A percentile compares a stretch with the other conserved stretches of the same genome.
phyloP scores from a whole-genome alignment of 768 basidiomycete genomes.

The Paxillus ammoniavirescens region DNA sequence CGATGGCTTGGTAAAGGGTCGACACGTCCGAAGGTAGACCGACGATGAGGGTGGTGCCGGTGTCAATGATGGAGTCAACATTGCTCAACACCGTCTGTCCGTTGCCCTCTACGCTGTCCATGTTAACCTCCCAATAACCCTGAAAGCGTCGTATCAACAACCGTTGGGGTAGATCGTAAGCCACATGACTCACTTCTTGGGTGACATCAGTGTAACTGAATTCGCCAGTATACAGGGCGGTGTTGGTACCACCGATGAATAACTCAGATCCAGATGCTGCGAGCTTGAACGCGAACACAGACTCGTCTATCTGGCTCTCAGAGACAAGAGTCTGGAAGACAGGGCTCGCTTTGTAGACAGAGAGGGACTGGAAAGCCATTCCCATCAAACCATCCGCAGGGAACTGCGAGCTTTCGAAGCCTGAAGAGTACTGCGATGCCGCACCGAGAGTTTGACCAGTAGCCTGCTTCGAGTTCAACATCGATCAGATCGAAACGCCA shows the following conservation, averaged over 20 bases:
- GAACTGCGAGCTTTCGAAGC: background rate
- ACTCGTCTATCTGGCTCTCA: slow-evolving; percentile 29
- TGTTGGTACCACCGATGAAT: slow-evolving; percentile 51
- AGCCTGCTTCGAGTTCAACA: slow-evolving; percentile 9
- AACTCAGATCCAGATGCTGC: slow-evolving; percentile 41
- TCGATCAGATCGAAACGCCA: background rate
- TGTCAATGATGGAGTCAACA: slow-evolving; percentile 16
- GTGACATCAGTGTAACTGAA: slow-evolving; percentile 35
- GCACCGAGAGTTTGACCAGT: slow-evolving; percentile 12
- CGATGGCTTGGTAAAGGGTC: slow-evolving; percentile 20
- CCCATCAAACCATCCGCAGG: slow-evolving; percentile 32
- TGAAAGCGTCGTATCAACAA: background rate
- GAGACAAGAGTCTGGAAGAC: slow-evolving; percentile 42
- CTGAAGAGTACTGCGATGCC: slow-evolving; percentile 8
- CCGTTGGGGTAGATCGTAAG: background rate
- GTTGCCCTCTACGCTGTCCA: slow-evolving; percentile 5
- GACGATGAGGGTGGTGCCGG: slow-evolving; percentile 19
- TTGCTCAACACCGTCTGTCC: slow-evolving; percentile 3
- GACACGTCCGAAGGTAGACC: slow-evolving; percentile 9
- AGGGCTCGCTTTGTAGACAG: slow-evolving; percentile 31
- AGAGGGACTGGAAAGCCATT: slow-evolving; percentile 42
- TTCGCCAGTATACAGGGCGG: slow-evolving; percentile 40
- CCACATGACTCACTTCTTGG: slow-evolving; percentile 2
- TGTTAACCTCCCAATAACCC: slow-evolving; percentile 20
- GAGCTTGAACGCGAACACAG: slow-evolving; percentile 50